These are phyloP conservation scores for Diplotaxis tenuifolia DNA, from an alignment of 345 rosid species.

Conservation along the genomic window DNA sequence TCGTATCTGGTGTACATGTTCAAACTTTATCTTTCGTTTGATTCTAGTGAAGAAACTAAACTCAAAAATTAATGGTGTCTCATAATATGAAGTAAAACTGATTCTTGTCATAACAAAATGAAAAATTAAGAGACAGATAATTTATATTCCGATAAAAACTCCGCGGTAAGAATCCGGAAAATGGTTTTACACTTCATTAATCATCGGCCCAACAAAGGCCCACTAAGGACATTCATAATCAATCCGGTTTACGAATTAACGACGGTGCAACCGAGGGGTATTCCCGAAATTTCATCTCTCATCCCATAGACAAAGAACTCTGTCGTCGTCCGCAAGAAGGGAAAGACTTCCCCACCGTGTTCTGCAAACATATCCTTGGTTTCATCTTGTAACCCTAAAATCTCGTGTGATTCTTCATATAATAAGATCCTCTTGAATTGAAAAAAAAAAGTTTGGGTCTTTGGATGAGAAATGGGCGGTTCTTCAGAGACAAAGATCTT, in stretches of 20 bases:
- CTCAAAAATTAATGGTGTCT: no score
- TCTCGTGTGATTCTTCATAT: background rate
- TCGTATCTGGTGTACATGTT: no score
- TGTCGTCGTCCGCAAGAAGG: constrained; percentile 29
- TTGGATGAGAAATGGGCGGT: constrained; percentile 41
- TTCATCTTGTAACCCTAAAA: constrained; percentile 1
- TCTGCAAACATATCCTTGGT: constrained; percentile 10
- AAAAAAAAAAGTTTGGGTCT: background rate
- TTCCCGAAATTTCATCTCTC: background rate
- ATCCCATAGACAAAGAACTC: background rate
- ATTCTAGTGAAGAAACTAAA: no score
- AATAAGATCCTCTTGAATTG: background rate
- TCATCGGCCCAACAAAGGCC: background rate
- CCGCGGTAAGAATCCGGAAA: no score
- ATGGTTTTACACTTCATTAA: no score
- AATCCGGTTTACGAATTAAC: background rate
- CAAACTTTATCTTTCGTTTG: no score
- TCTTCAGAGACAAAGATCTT: constrained; percentile 73
- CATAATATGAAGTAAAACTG: no score
- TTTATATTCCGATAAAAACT: no score
- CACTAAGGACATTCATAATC: background rate
- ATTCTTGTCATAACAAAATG: no score
- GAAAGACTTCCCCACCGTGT: background rate
- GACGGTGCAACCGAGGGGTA: constrained; percentile 21
- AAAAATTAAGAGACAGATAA: no score